These are phyloP conservation scores for Phellinidium pouzarii DNA, from an alignment of 1,284 basidiomycete genomes.

Conservation along the genomic window DNA sequence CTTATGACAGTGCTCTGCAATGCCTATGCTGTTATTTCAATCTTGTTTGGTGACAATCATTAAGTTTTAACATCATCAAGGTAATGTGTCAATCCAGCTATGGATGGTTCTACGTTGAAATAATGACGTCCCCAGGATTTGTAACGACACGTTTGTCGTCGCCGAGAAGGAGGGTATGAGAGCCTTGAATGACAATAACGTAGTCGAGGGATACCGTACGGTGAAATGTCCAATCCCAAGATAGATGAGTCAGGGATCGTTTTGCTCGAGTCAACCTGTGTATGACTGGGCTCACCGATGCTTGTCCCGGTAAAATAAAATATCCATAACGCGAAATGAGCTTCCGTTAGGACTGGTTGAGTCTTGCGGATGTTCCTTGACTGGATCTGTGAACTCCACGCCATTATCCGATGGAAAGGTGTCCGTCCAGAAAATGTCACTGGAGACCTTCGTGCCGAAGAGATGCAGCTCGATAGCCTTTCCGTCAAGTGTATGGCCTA, in stretches of 20 bases:
- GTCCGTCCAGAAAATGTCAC: slow-evolving; percentile 20
- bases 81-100: background rate
- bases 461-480: slow-evolving; percentile 18
- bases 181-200: slow-evolving; percentile 21
- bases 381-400: background rate
- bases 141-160: slow-evolving; percentile 1
- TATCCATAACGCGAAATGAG: background rate
- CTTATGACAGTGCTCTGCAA: too few relatives aligned
- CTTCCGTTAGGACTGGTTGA: background rate
- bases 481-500: slow-evolving; percentile 21
- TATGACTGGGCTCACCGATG: background rate
- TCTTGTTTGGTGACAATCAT: too few relatives aligned
- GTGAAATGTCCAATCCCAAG: too few relatives aligned
- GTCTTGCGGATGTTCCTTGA: background rate
- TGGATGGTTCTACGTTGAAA: slow-evolving; percentile 22
- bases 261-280: too few relatives aligned
- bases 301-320: background rate
- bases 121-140: slow-evolving; percentile 10
- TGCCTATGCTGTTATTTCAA: too few relatives aligned
- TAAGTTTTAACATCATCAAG: too few relatives aligned
- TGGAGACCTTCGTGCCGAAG: slow-evolving; percentile 17
- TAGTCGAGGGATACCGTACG: slow-evolving; percentile 24
- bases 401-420: slow-evolving; percentile 19
- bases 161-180: slow-evolving; percentile 19
- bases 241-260: too few relatives aligned